Evolutionary conservation across 2,329 filamentous ascomycete genomes (phyloP), one percentile per base, ranked within the genome.

Genomic region (Cordyceps tenuipes): DNA sequence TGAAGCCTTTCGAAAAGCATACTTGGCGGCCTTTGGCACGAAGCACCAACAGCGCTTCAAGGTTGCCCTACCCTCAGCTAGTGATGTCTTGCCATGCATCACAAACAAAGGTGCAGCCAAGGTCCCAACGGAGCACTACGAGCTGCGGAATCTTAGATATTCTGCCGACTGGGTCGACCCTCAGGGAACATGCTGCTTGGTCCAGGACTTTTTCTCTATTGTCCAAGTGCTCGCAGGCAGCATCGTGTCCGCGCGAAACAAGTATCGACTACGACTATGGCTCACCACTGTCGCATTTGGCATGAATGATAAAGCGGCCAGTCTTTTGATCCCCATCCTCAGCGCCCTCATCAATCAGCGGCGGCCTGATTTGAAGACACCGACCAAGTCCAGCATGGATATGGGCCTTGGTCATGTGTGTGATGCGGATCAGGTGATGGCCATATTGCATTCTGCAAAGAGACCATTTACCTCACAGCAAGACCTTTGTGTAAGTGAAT

Each of bases 51-150:
- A 3, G 3, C 56, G 34, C 17, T 51, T 50, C 12, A n/a, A 7
- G 0, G 3, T 8, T 10, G 5, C 7, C 1, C 1, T 2, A 3
- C 23, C 39, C 5, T 21, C 36, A 1, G 5, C 36, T 0, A 0
- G 15, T 6, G 9, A 12, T 15, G n/a, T 57, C 6, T 15, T 36
- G 2, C 2, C 3, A 3, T 8, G 39, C n/a, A 49, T 57, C 15
- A 34, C 56, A 21, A 51, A 12, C 0, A 7, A 4, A 15, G 44
- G 31, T 15, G 1, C 17, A 1, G 19, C 19, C 2, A 57, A 58
- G 13, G 36, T 10, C 1, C 23, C 2, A 7, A 58, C 56, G 13
- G 1, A 15, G 5, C 57, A 59, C 3, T 53, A 51, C 7, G 29
- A 48, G 10, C 29, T n/a, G 1, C 5, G 26, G 2, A 59, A 39